Evolutionary conservation across 495 filamentous ascomycete genomes (phyloP).

Genomic region (Neurospora sp.): DNA sequence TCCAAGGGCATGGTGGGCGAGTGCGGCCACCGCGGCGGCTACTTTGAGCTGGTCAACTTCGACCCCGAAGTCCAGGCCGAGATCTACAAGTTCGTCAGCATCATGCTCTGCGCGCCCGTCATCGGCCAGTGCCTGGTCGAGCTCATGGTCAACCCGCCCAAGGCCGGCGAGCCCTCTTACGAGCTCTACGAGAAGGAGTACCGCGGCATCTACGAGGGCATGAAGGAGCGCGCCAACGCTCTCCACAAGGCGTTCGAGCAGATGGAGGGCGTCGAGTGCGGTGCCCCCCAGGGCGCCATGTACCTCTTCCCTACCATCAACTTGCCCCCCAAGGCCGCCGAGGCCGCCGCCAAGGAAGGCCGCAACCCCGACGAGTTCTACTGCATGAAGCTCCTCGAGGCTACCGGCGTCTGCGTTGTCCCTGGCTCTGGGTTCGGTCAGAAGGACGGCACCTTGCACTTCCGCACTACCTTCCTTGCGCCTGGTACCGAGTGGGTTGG

Average conservation of each 20-base stretch:
- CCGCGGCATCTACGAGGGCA: constrained; percentile 61
- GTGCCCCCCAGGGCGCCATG: constrained; percentile 84
- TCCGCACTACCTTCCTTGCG: constrained; percentile 92
- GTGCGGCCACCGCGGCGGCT: constrained; percentile 93
- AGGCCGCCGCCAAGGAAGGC: constrained; percentile 61
- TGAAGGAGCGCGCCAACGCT: constrained; percentile 69
- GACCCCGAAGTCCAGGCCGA: constrained; percentile 75
- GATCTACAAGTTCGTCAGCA: constrained; percentile 97
- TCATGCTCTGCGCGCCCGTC: constrained; percentile 90
- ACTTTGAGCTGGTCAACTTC: constrained; percentile 90
- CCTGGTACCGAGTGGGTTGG: constrained; percentile 94
- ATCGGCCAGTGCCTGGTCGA: constrained; percentile 93
- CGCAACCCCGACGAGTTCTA: constrained; percentile 87
- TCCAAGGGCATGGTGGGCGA: constrained; percentile 98
- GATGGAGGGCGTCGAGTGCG: constrained; percentile 93
- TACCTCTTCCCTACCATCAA: constrained; percentile 95
- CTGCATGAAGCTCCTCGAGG: constrained; percentile 78
- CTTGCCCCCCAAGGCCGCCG: constrained; percentile 62
- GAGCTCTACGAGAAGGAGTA: constrained; percentile 78
- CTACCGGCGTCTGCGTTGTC: constrained; percentile 91
- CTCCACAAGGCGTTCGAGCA: constrained; percentile 80
- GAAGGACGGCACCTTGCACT: constrained; percentile 83
- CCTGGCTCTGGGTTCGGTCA: constrained; percentile 91
- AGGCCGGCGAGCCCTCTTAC: constrained; percentile 67
- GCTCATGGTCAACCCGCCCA: constrained; percentile 91